Evolutionary conservation across 331 rosid species (phyloP).

Genomic region (Pyrus hybrid): DNA sequence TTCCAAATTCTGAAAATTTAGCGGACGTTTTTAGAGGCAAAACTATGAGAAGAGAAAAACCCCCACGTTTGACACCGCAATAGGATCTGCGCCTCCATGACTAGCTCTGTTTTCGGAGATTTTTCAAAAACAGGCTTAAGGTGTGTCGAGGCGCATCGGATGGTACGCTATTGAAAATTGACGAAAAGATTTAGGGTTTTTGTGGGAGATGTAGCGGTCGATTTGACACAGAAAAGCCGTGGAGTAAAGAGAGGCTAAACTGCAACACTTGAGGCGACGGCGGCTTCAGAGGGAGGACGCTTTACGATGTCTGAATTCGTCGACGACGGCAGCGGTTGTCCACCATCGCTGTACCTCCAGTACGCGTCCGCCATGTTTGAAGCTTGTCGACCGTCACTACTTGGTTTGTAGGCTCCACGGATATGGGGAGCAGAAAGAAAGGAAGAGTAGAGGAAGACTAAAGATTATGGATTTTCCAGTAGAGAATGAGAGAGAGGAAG

Average conservation of each 20-base stretch:
- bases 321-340: too few species aligned
- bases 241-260: conserved; percentile 26
- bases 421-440: too few species aligned
- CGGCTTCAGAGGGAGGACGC: too few species aligned
- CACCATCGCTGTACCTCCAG: too few species aligned
- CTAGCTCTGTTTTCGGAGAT: conserved; percentile 15
- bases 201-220: conserved; percentile 38
- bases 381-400: too few species aligned
- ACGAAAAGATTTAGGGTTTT: neutral
- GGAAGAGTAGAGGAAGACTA: too few species aligned
- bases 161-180: neutral
- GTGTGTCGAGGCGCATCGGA: conserved; percentile 75
- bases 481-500: too few species aligned
- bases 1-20: neutral
- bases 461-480: too few species aligned
- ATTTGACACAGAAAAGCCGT: conserved; percentile 76
- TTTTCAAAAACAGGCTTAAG: conserved; percentile 47
- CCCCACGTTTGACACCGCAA: conserved; percentile 29
- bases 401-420: too few species aligned
- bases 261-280: conserved; percentile 61
- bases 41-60: conserved; percentile 1
- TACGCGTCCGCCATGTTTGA: too few species aligned
- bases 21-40: conserved; percentile 28
- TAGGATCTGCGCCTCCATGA: conserved; percentile 19
- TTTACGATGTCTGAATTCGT: too few species aligned